A percentile compares a stretch with the other conserved stretches of the same genome.
Conservation (phyloP, 2,329 filamentous ascomycete genomes). For the Verticillium albo-atrum region DNA sequence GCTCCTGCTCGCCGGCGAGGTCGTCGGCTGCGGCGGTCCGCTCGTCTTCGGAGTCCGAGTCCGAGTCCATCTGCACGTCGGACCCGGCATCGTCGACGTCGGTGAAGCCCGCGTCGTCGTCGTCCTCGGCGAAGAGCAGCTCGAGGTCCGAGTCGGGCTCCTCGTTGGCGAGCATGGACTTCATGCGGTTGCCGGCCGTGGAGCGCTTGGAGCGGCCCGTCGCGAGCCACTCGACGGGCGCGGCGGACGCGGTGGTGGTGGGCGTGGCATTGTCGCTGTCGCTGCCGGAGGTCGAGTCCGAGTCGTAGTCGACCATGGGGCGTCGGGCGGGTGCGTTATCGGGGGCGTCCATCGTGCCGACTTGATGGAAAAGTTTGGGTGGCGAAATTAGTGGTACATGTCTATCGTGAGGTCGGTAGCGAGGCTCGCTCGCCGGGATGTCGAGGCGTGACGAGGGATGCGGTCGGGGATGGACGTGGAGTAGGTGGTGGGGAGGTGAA, state of each 20-base stretch:
- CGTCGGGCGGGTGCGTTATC: conserved; percentile 1
- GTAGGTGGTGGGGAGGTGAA: not conserved
- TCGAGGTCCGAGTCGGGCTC: conserved; percentile 67
- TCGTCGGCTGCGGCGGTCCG: conserved; percentile 60
- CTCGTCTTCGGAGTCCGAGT: conserved; percentile 77
- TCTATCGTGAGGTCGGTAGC: conserved; percentile 1
- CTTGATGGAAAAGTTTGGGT: not conserved
- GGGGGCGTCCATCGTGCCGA: conserved; percentile 9
- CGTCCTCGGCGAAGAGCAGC: conserved; percentile 71
- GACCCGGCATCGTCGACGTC: conserved; percentile 63
- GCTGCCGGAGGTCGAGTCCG: conserved; percentile 12
- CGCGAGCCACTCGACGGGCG: conserved; percentile 62
- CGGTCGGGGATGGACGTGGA: not conserved
- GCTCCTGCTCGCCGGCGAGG: conserved; percentile 79
- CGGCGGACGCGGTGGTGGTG: conserved; percentile 21
- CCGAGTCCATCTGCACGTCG: conserved; percentile 83
- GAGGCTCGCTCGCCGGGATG: not conserved
- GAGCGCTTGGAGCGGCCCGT: conserved; percentile 70
- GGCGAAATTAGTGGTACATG: conserved; percentile 2
- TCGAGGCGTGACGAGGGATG: not conserved
- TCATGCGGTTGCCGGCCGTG: conserved; percentile 82
- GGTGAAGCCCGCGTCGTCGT: conserved; percentile 64
- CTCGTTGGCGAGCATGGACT: conserved; percentile 70
- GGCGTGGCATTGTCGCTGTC: conserved; percentile 31
- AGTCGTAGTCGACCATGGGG: conserved; percentile 5